Evolutionary conservation across 2,329 filamentous ascomycete species (phyloP), one percentile per base, ranked within the genome.

Genomic region (Parascedosporium putredinis): DNA sequence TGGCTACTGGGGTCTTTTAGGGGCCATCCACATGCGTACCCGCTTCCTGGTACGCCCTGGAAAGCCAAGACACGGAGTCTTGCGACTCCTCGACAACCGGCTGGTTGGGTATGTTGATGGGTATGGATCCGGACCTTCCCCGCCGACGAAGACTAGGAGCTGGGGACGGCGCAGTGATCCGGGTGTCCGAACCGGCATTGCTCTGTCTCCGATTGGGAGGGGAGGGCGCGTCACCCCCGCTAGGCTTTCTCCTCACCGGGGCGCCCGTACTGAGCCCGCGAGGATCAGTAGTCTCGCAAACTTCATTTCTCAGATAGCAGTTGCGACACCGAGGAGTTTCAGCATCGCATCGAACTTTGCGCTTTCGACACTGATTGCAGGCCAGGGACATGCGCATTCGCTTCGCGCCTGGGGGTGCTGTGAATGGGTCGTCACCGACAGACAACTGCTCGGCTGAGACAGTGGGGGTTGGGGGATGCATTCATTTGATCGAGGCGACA

Each of bases 321-420:
- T 61, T 61, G 14, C 54, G 46, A 51, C 60, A 62, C 45, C 57
- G 59, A 4, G 60, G 60, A 24, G 53, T 54, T 33, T 54, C 50
- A n/a, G 58, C 56, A 44, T 62, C 60, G 51, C 59, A 62, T 12
- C 60, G 58, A 12, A 61, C 60, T 52, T 62, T 62, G 49, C 60
- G 56, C 47, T 57, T 59, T 9, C 60, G 58, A 51, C 60, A 62
- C 46, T 57, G 55, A 38, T 59, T 59, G 46, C 57, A 59, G 10
- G 57, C 57, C 33, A 57, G 50, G 8, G 54, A 55, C 9, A 58
- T 52, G n/a, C 57, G 56, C 34, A 53, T 52, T 25, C 51, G 53
- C 45, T 58, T 58, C 42, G 27, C 27, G 12, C 27, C 27, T 31
- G 27, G 27, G 12, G 27, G 27, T 31, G 27, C 27, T 12, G 12